Conservation (phyloP, 495 filamentous ascomycete species). For the Talaromyces thailandensis region DNA sequence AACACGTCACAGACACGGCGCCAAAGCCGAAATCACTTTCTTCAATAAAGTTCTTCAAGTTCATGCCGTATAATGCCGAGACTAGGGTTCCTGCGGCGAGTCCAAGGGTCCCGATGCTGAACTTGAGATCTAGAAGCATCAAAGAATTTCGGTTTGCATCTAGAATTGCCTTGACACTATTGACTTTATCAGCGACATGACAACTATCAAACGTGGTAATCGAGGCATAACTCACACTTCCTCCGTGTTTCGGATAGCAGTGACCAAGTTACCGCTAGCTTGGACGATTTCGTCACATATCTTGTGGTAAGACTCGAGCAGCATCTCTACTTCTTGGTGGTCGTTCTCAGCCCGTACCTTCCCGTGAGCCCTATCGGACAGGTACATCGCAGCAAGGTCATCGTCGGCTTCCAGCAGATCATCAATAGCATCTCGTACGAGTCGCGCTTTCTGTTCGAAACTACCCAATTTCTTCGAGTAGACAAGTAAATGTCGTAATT, state of each 20-base stretch:
- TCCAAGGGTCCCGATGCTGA: conserved; percentile 88
- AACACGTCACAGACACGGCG: conserved; percentile 59
- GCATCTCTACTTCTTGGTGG: conserved; percentile 93
- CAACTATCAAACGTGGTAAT: neutral
- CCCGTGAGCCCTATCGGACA: conserved; percentile 75
- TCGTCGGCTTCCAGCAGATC: conserved; percentile 97
- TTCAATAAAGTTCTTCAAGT: conserved; percentile 97
- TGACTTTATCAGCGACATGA: neutral
- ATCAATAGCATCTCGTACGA: conserved; percentile 91
- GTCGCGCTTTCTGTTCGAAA: conserved; percentile 91
- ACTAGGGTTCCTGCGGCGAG: conserved; percentile 89
- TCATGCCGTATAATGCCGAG: conserved; percentile 98
- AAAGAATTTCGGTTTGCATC: conserved; percentile 96
- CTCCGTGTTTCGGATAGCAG: conserved; percentile 94
- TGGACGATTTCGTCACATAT: conserved; percentile 97
- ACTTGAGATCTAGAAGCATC: conserved; percentile 95
- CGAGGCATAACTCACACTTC: conserved; percentile 64
- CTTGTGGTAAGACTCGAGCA: conserved; percentile 95
- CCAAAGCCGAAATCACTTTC: conserved; percentile 87
- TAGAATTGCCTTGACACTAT: conserved; percentile 87
- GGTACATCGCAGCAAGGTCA: conserved; percentile 89
- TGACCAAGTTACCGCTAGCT: conserved; percentile 82
- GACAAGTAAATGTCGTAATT: conserved; percentile 79
- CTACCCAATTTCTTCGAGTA: conserved; percentile 93
- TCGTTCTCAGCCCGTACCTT: conserved; percentile 71